Conservation (phyloP, 192 early-diverging fungal species). For the Mortierella hygrophila region DNA sequence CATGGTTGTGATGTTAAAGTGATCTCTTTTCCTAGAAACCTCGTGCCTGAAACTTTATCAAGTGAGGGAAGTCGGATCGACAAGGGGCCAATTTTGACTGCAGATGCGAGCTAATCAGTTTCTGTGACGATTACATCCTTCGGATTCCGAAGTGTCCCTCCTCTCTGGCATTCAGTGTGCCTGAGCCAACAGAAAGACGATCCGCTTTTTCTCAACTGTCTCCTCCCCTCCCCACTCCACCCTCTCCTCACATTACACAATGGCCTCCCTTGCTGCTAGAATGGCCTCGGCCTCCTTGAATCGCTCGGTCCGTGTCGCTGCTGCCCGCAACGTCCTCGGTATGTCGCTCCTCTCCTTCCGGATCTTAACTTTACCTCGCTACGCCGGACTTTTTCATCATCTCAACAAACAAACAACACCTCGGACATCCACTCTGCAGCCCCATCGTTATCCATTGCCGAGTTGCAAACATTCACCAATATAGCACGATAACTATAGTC, state of each 20-base stretch:
- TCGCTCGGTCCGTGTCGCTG: constrained; percentile 48
- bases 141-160: background rate
- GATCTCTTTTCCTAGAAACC: background rate
- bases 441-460: background rate
- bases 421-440: background rate
- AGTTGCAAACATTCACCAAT: background rate
- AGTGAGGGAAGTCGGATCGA: background rate
- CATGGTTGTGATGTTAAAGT: constrained; percentile 13
- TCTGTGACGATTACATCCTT: constrained; percentile 4
- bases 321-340: constrained; percentile 53
- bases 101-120: background rate
- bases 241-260: constrained; percentile 7
- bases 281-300: constrained; percentile 45
- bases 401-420: background rate
- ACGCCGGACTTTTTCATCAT: background rate
- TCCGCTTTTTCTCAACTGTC: background rate
- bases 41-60: background rate
- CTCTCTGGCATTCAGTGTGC: background rate
- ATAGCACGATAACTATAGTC: background rate
- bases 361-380: background rate
- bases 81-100: background rate
- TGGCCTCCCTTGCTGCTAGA: constrained; percentile 50
- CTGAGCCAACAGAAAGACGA: background rate
- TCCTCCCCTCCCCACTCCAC: constrained; percentile 16
- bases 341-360: constrained; percentile 10